Evolutionary conservation across 2,329 filamentous ascomycete species (phyloP), one percentile per base, ranked within the genome.

Genomic region (Ascochyta viciae-villosae): DNA sequence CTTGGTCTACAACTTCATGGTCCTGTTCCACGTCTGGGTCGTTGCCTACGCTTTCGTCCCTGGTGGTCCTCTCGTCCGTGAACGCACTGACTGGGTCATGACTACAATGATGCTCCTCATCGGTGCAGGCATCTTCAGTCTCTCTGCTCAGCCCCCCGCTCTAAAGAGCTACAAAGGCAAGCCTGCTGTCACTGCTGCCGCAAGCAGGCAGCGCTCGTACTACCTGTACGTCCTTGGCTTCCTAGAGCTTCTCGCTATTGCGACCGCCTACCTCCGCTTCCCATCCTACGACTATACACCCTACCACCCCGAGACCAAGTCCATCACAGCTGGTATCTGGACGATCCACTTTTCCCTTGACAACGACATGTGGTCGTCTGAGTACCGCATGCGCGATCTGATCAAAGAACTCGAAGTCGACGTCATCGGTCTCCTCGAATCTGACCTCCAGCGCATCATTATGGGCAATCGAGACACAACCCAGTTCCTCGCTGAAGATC

Each of bases 401-500:
- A 89, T 96, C 77, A 88, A 91, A 71, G 95, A 98, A 70, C 81
- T 96, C n/a, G 95, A 99, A 77, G 81, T 99, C n/a, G 95, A 99
- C 71, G 91, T 99, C 5, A 85, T 99, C 42, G 95, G 95, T n/a
- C 85, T 99, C 19, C 84, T 99, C 0, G 95, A 99, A 77, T 90
- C 89, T 0, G 95, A 99, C 74, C 84, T 91, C 33, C 95, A 99
- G 79, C 91, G 94, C 65, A 96, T 99, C 78, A 99, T 99, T 81
- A 99, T 98, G 95, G 95, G 95, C 70, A 99, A 98, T 79, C 90
- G 95, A 64, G 95, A 99, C 74, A 90, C 91, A 8, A 97, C 95
- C 1, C 95, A 98, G 74, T 96, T 91, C 77, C 85, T 99, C 8
- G 93, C 95, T 19, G 94, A 98, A 74, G 93, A 99, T 64, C 84